A percentile compares a stretch with the other conserved stretches of the same genome.
Conservation (phyloP, 306 rosid species). For the Arachis stenosperma region DNA sequence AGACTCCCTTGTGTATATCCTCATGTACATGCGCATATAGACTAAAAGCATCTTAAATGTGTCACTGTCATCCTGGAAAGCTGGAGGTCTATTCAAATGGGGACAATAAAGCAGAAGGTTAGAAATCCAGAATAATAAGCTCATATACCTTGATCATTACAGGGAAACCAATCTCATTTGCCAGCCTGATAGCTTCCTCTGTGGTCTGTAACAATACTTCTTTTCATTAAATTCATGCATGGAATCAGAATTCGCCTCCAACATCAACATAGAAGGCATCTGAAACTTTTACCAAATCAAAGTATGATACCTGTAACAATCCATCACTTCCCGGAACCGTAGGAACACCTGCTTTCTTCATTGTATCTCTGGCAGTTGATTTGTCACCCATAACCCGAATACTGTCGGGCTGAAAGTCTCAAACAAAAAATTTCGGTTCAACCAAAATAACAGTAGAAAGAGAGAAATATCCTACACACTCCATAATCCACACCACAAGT, state of each 20-base stretch:
- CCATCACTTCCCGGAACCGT: constrained; percentile 56
- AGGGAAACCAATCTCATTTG: constrained; percentile 76
- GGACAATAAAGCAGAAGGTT: neutral
- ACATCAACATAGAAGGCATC: neutral
- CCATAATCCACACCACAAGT: constrained; percentile 1
- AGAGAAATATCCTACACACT: constrained; percentile 10
- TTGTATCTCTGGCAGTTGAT: constrained; percentile 66
- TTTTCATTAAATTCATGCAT: neutral
- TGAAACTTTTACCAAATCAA: constrained; percentile 20
- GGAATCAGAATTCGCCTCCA: constrained; percentile 5
- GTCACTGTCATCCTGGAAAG: neutral
- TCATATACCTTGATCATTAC: constrained; percentile 77
- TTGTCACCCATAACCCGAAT: constrained; percentile 84
- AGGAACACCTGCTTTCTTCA: constrained; percentile 73
- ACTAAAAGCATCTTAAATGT: constrained; percentile 9
- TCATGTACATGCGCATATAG: neutral
- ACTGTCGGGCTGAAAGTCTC: constrained; percentile 74
- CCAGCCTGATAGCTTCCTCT: constrained; percentile 72
- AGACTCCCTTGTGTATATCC: neutral
- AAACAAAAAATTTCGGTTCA: neutral
- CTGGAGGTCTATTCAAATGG: neutral
- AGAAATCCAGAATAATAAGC: neutral
- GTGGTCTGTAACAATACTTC: constrained; percentile 52
- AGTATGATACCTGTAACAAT: constrained; percentile 60
- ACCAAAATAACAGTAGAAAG: neutral